Base-by-base conservation (phyloP, 306 rosid species). In the Quercus berberidifolia region DNA sequence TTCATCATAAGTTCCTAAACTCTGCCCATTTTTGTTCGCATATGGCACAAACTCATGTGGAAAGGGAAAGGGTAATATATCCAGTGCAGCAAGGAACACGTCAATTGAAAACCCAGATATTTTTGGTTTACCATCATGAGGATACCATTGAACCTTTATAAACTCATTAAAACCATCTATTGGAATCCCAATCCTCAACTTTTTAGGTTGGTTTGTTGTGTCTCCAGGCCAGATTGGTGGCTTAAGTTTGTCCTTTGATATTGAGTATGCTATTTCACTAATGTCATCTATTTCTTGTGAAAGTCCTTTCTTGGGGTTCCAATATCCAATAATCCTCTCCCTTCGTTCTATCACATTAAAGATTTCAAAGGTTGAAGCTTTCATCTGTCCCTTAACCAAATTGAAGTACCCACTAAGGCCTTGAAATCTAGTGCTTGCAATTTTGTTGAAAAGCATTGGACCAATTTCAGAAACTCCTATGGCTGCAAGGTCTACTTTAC, bases 201-300 rank as follows among this genome's bases (percentile, higher is more conserved):
- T 84, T 35, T 82, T 70, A 2, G 83, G 83, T 19, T 46, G 38
- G 2, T 20, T 56, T 15, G 18, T 80, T 14, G 82, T 65, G 15
- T 74, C 71, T 5, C 91, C 88, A 0, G 91, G 91, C 88, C 91
- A 87, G 18, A 77, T 57, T 18, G 80, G 79, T 57, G n/a, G 55
- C 51, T 73, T 74, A 26, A 86, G 75, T 56, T 38, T 76, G 30
- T 20, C 51, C 5, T 26, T 65, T 0, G 23, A 35, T 0, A 4
- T 69, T 3, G 60, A 59, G 5, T 77, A 26, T 6, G 54, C 54
- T 49, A 49, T 49, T 49, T 49, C 54, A 49, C 4, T 25, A 10
- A 6, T 31, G 1, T 12, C 30, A 62, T 28, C 71, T 30, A 49
- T 20, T 30, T 68, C 38, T 67, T 33, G 59, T 1, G 17, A 49